Conservation (phyloP, 148 eudicot species). For the Camellia sinensis region DNA sequence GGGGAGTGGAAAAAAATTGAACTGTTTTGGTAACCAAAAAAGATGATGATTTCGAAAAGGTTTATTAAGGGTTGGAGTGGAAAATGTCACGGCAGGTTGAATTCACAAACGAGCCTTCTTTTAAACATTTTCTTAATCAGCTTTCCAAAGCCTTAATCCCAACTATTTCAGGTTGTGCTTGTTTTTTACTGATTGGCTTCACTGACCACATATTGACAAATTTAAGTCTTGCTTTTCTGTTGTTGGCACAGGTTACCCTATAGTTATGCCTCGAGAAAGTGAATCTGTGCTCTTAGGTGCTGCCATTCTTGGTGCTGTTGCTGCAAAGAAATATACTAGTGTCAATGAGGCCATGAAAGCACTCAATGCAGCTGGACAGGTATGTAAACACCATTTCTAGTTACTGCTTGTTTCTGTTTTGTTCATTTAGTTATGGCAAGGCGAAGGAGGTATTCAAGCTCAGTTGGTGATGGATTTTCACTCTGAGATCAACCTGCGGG, state of each 20-base stretch:
- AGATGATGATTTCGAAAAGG: too few relatives aligned
- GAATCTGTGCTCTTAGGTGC: conserved; percentile 93
- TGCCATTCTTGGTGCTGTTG: conserved; percentile 97
- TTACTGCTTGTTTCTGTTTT: not conserved
- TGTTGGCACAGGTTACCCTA: conserved; percentile 61
- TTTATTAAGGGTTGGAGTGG: not conserved
- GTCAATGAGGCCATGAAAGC: conserved; percentile 91
- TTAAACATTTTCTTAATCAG: not conserved
- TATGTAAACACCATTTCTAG: conserved; percentile 21
- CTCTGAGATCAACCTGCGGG: not conserved
- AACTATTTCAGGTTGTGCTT: not conserved
- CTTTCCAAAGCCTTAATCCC: not conserved
- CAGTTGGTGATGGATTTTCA: not conserved
- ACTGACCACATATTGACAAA: not conserved
- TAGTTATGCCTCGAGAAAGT: conserved; percentile 85
- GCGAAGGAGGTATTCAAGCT: not conserved
- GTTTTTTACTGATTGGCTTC: not conserved
- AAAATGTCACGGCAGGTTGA: not conserved
- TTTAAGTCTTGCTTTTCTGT: conserved; percentile 1
- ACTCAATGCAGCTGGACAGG: conserved; percentile 87
- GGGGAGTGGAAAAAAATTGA: too few relatives aligned
- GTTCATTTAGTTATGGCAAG: not conserved
- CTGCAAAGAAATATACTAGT: conserved; percentile 72
- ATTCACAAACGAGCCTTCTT: not conserved
- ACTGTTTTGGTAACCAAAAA: too few relatives aligned